Conservation (phyloP, 768 basidiomycete genomes). For the Phanerochaete carnosa region DNA sequence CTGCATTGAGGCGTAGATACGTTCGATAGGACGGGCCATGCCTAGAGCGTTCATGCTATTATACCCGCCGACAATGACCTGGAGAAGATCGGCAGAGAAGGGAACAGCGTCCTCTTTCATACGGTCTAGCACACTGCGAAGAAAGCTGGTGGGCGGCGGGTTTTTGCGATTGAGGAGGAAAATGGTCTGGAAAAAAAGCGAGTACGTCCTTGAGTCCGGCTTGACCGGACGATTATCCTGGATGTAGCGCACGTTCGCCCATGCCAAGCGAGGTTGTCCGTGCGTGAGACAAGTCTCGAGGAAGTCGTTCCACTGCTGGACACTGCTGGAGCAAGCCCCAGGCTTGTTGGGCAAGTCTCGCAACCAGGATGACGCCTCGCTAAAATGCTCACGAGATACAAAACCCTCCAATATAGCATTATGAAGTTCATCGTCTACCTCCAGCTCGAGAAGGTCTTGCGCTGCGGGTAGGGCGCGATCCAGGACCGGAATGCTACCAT, state of each 20-base stretch:
- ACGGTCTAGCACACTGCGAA: background rate
- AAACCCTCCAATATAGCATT: constrained; percentile 47
- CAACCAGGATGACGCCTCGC: constrained; percentile 49
- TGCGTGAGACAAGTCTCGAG: constrained; percentile 36
- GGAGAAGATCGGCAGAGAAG: background rate
- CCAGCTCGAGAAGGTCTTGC: background rate
- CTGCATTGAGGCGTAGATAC: no score
- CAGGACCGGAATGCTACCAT: background rate
- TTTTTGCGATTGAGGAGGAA: background rate
- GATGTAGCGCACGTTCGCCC: background rate
- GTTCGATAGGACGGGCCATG: background rate
- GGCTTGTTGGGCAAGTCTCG: constrained; percentile 49
- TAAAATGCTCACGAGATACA: constrained; percentile 32
- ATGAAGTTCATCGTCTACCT: constrained; percentile 35
- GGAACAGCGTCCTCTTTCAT: background rate
- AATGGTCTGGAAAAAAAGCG: background rate
- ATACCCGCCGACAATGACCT: background rate
- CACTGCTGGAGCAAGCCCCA: constrained; percentile 41
- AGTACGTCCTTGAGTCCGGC: background rate
- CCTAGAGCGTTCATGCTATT: background rate
- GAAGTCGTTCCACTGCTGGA: constrained; percentile 54
- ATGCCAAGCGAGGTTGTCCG: background rate
- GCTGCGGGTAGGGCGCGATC: background rate
- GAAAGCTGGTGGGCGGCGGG: background rate
- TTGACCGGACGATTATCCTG: no score